These are phyloP conservation scores for Penicillium psychrosexuale DNA, from an alignment of 2,329 filamentous ascomycete genomes.

Conservation along the genomic window DNA sequence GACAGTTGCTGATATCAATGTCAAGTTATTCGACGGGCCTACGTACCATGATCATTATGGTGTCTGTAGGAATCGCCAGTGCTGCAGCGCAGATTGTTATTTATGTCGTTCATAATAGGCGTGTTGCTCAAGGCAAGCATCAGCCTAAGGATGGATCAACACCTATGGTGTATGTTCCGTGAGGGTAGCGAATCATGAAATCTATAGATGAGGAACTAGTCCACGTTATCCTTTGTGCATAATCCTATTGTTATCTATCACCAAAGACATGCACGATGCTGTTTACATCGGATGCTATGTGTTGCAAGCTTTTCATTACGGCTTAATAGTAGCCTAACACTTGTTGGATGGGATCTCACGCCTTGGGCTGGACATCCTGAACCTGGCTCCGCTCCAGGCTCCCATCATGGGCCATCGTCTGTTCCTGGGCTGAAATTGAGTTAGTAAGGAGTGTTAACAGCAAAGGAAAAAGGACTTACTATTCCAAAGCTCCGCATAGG, in stretches of 20 bases:
- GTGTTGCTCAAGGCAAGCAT: not conserved
- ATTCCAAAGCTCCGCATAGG: slow-evolving; percentile 90
- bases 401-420: slow-evolving; percentile 44
- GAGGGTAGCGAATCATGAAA: not conserved
- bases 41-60: not conserved
- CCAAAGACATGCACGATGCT: too few species aligned
- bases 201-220: not conserved
- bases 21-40: not conserved
- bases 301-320: too few species aligned
- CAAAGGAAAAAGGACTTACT: slow-evolving; percentile 54
- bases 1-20: not conserved
- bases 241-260: not conserved
- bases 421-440: slow-evolving; percentile 57
- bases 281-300: not conserved
- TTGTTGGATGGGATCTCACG: not conserved
- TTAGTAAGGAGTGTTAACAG: not conserved
- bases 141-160: not conserved
- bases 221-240: not conserved
- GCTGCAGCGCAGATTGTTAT: not conserved
- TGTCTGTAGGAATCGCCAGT: not conserved
- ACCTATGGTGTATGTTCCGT: not conserved
- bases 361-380: not conserved
- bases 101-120: not conserved
- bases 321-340: slow-evolving; percentile 27
- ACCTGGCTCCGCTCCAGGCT: slow-evolving; percentile 11